These are phyloP conservation scores for Setomelanomma holmii DNA, from an alignment of 2,329 filamentous ascomycete genomes.

Conservation along the genomic window DNA sequence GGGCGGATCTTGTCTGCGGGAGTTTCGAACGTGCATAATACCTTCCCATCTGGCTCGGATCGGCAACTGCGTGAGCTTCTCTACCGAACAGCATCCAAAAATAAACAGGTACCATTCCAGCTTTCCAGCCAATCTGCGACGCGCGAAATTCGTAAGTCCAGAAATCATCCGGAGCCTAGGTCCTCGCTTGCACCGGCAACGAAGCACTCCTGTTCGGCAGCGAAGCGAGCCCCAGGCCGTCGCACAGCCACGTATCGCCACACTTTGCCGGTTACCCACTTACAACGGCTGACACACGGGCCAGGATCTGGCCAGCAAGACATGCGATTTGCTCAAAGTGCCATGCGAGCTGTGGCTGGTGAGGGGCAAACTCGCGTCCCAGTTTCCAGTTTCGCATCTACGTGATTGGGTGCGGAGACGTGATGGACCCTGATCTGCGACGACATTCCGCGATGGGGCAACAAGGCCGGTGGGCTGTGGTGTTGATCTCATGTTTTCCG, in stretches of 20 bases:
- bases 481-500: conserved; percentile 30
- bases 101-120: conserved; percentile 1
- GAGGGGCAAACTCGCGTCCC: conserved; percentile 28
- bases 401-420: conserved; percentile 13
- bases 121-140: conserved; percentile 1
- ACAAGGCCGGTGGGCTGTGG: conserved; percentile 26
- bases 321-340: conserved; percentile 26
- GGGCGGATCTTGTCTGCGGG: background rate
- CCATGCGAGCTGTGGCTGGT: conserved; percentile 37
- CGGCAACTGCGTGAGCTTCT: background rate
- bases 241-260: conserved; percentile 15
- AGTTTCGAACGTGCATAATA: background rate
- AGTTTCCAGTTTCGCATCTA: conserved; percentile 11
- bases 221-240: conserved; percentile 13
- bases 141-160: background rate
- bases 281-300: background rate
- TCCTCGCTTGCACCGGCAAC: conserved; percentile 16
- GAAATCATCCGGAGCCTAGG: conserved; percentile 10
- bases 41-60: background rate
- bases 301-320: conserved; percentile 5
- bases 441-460: conserved; percentile 16
- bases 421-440: conserved; percentile 36
- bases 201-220: conserved; percentile 14
- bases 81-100: background rate
- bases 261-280: conserved; percentile 9